Evolutionary conservation across 441 rosid genomes (phyloP).

Genomic region (Gossypium davidsonii): DNA sequence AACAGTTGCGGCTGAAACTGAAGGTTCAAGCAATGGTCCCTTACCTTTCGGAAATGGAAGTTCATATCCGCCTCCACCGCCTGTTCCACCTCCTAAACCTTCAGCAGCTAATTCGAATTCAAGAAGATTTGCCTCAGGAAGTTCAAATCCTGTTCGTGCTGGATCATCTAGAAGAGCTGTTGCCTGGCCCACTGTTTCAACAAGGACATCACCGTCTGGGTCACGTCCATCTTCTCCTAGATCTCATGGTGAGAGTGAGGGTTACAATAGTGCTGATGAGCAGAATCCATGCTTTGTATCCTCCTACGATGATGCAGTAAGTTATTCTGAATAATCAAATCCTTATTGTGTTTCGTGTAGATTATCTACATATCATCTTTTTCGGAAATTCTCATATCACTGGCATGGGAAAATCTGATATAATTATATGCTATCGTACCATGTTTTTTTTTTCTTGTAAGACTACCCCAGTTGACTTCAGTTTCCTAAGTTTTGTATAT

Average conservation of each 20-base stretch:
- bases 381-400: background rate
- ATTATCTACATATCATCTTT: background rate
- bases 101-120: slow-evolving; percentile 37
- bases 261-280: slow-evolving; percentile 97
- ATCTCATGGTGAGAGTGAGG: slow-evolving; percentile 81
- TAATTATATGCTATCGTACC: background rate
- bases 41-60: slow-evolving; percentile 33
- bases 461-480: background rate
- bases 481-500: background rate
- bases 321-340: slow-evolving; percentile 20
- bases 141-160: slow-evolving; percentile 42
- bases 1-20: slow-evolving; percentile 36
- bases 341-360: background rate
- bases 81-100: slow-evolving; percentile 77
- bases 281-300: slow-evolving; percentile 61
- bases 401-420: background rate
- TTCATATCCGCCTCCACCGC: slow-evolving; percentile 75
- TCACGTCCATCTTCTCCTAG: slow-evolving; percentile 95
- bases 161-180: slow-evolving; percentile 62
- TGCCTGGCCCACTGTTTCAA: slow-evolving; percentile 71
- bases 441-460: background rate
- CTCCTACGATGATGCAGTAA: slow-evolving; percentile 68
- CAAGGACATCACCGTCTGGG: slow-evolving; percentile 72
- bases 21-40: slow-evolving; percentile 38
- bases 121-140: slow-evolving; percentile 46